These are phyloP conservation scores for Amborella trichopoda DNA, from an alignment of 164 flowering plant species.

Conservation along the genomic window DNA sequence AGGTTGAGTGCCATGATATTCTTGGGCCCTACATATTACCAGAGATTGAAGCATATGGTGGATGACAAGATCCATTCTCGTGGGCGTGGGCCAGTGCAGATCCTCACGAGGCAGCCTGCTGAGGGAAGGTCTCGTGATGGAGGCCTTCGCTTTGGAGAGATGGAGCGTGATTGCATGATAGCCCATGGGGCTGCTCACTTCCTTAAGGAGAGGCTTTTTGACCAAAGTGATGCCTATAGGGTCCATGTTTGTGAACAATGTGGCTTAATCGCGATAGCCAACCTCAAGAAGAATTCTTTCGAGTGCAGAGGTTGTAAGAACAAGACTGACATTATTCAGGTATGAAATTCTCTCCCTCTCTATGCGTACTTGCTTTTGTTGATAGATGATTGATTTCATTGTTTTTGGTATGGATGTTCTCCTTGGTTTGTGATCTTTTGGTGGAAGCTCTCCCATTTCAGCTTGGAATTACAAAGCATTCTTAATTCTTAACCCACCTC, in stretches of 20 bases:
- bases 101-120: constrained; percentile 95
- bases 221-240: constrained; percentile 93
- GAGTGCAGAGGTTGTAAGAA: constrained; percentile 96
- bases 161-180: constrained; percentile 95
- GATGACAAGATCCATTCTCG: constrained; percentile 98
- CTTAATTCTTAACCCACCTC: too few relatives aligned
- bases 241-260: constrained; percentile 87
- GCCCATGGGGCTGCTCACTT: constrained; percentile 95
- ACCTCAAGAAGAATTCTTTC: constrained; percentile 83
- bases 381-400: too few relatives aligned
- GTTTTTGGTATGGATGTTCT: too few relatives aligned
- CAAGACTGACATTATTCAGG: constrained; percentile 96
- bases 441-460: too few relatives aligned
- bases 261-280: constrained; percentile 92
- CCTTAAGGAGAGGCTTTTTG: constrained; percentile 78
- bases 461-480: too few relatives aligned
- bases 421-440: too few relatives aligned
- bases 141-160: constrained; percentile 97
- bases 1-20: constrained; percentile 75
- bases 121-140: constrained; percentile 98
- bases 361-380: too few relatives aligned
- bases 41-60: constrained; percentile 94
- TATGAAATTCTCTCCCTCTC: constrained; percentile 13
- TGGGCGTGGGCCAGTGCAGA: constrained; percentile 93
- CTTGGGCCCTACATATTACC: constrained; percentile 95